Base-by-base conservation (phyloP, 495 filamentous ascomycete species). In the Annulohypoxylon nitens region DNA sequence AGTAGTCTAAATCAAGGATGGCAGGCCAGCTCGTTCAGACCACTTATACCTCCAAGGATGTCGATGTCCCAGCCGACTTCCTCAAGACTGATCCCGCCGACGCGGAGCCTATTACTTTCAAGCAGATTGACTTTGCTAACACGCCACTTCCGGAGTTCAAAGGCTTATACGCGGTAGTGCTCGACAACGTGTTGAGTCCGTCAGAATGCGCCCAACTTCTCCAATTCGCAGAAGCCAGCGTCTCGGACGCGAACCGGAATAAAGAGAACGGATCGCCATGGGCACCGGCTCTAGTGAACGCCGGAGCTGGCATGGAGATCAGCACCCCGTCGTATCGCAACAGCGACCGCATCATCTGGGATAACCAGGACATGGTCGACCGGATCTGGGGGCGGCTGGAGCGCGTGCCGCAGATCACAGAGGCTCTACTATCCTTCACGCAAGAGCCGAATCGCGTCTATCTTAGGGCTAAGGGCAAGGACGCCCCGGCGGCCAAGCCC, bases 321-420 rank as follows among this genome's bases (percentile, higher is more conserved):
- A 72, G 90, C 41, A 81, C 81, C 0, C 81, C 84, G 8, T 83
- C 88, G 33, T 86, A 85, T 26, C 86, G 93, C 34, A 91, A 93
- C 65, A 90, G 90, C 75, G 90, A 90, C 14, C 87, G 93, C 1
- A 93, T 95, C 64, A 91, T 97, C 70, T 91, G 87, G 84, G 93
- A 95, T 71, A 79, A 85, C 1, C 80, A 80, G 25, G 89, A 89
- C 2, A 65, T 95, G 4, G 89, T 88, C 0, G 83, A 86, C 10
- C 86, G 86, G 45, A 71, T 97, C 0, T 90, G 91, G 83, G 81
- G 79, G 26, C 83, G 93, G 39, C 83, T 82, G 50, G 50, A 69
- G 18, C 23, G 34, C 0, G 80, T 74, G 18, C 75, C 75, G 12
- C 77, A 80, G 20, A 51, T 86, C 39, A 20, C 33, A 11, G 74